Percentiles rank a stretch among this genome's conserved stretches.
Conservation (phyloP, 371 early-diverging fungal genomes). For the Mortierella sp. region DNA sequence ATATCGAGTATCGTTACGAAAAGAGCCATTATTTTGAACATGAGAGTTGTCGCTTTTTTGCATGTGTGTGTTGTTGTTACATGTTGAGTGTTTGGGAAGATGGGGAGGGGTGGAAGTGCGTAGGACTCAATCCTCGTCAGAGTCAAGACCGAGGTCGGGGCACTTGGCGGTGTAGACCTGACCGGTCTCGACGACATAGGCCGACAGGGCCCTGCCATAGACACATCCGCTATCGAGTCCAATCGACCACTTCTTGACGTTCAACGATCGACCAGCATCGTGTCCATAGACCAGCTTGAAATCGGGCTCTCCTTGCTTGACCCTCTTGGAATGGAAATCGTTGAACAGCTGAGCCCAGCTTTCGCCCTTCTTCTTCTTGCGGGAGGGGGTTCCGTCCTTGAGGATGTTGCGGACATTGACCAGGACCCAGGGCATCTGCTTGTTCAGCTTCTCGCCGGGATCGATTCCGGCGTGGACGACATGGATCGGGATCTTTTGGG, state of each 20-base stretch:
- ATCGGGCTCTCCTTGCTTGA: constrained; percentile 23
- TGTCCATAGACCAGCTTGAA: constrained; percentile 75
- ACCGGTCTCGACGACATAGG: constrained; percentile 41
- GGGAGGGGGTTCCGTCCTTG: constrained; percentile 55
- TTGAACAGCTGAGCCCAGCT: constrained; percentile 68
- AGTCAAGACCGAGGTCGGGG: not conserved
- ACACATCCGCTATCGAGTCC: constrained; percentile 82
- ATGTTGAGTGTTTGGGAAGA: too few species aligned
- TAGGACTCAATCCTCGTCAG: constrained; percentile 12
- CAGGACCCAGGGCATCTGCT: constrained; percentile 68
- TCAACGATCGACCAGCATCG: constrained; percentile 72
- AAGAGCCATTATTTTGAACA: not conserved
- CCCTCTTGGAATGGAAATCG: not conserved
- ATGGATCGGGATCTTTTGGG: constrained; percentile 59
- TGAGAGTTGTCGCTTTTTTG: not conserved
- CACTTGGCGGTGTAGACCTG: constrained; percentile 12
- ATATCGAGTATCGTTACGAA: not conserved
- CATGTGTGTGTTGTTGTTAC: not conserved
- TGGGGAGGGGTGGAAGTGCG: not conserved
- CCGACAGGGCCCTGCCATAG: constrained; percentile 72
- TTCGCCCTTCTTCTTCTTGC: constrained; percentile 58
- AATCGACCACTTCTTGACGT: constrained; percentile 64
- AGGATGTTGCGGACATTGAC: constrained; percentile 65
- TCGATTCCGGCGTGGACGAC: constrained; percentile 80
- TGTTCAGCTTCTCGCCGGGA: constrained; percentile 58